A percentile compares a stretch with the other conserved stretches of the same genome.
Conservation (phyloP, 768 basidiomycete genomes). For the Boletus tomentosulus region DNA sequence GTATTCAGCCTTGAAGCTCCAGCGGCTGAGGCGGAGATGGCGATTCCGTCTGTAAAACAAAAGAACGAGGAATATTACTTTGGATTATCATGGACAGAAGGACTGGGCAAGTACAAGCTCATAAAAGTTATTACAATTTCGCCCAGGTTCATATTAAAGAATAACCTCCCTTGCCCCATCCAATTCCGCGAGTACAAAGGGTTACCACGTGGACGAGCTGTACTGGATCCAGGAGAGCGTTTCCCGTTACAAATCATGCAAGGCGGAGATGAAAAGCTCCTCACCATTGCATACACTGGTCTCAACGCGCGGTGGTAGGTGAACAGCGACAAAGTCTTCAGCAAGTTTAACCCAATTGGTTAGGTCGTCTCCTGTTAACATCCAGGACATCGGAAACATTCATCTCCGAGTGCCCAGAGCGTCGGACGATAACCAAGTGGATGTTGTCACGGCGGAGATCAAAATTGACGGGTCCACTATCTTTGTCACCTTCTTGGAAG, state of each 20-base stretch:
- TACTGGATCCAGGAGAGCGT: conserved; percentile 64
- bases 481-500: conserved; percentile 68
- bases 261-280: conserved; percentile 61
- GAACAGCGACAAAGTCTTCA: background rate
- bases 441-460: conserved; percentile 72
- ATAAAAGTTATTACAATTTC: conserved; percentile 89
- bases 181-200: conserved; percentile 84
- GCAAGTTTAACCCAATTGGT: background rate
- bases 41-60: conserved; percentile 59
- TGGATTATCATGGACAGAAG: conserved; percentile 90
- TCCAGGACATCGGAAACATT: conserved; percentile 84
- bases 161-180: conserved; percentile 63
- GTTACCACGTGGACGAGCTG: conserved; percentile 55
- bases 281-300: conserved; percentile 86
- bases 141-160: conserved; percentile 89
- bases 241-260: conserved; percentile 66
- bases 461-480: conserved; percentile 84
- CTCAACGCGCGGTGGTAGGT: conserved; percentile 76
- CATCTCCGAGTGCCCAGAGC: conserved; percentile 63
- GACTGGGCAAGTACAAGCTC: conserved; percentile 95
- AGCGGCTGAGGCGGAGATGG: conserved; percentile 81
- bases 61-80: conserved; percentile 69
- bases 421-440: conserved; percentile 34
- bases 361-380: conserved; percentile 91
- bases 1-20: conserved; percentile 89